Percentiles rank a stretch among this genome's conserved stretches.
Evolutionary conservation across 306 rosid genomes (phyloP).

Genomic region (Rosa multiflora): DNA sequence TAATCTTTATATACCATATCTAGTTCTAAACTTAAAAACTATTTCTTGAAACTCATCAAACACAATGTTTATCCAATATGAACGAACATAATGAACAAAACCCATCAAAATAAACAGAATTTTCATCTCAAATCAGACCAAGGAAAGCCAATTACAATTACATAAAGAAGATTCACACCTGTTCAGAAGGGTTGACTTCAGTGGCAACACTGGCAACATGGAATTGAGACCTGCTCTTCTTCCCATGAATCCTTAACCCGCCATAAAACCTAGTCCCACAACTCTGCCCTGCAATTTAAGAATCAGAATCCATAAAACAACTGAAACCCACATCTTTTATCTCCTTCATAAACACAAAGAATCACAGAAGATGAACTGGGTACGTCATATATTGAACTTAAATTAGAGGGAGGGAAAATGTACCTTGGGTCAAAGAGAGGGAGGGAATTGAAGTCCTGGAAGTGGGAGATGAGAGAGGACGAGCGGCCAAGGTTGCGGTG

Average conservation of each 20-base stretch:
- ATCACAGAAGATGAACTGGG: constrained; percentile 27
- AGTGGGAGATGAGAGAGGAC: constrained; percentile 41
- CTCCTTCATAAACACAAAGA: background rate
- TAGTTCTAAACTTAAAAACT: background rate
- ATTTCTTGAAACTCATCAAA: constrained; percentile 13
- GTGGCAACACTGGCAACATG: constrained; percentile 71
- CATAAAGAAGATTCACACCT: constrained; percentile 40
- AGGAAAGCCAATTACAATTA: background rate
- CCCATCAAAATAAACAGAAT: background rate
- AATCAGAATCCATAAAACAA: constrained; percentile 14
- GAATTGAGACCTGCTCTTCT: constrained; percentile 60
- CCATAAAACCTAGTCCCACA: constrained; percentile 51
- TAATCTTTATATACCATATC: background rate
- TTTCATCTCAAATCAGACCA: background rate
- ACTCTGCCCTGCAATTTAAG: constrained; percentile 52
- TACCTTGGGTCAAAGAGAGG: constrained; percentile 60
- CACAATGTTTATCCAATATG: background rate
- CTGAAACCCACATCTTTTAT: constrained; percentile 16
- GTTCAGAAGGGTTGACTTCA: constrained; percentile 68
- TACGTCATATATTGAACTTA: background rate
- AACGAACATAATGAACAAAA: background rate
- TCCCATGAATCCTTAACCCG: constrained; percentile 54
- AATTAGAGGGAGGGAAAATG: constrained; percentile 6
- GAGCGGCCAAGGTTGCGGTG: constrained; percentile 57
- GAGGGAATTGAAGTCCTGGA: constrained; percentile 45